A percentile compares a stretch with the other conserved stretches of the same genome.
Evolutionary conservation across 176 grass and related monocot genomes (phyloP).

Genomic region (Bromus sterilis): DNA sequence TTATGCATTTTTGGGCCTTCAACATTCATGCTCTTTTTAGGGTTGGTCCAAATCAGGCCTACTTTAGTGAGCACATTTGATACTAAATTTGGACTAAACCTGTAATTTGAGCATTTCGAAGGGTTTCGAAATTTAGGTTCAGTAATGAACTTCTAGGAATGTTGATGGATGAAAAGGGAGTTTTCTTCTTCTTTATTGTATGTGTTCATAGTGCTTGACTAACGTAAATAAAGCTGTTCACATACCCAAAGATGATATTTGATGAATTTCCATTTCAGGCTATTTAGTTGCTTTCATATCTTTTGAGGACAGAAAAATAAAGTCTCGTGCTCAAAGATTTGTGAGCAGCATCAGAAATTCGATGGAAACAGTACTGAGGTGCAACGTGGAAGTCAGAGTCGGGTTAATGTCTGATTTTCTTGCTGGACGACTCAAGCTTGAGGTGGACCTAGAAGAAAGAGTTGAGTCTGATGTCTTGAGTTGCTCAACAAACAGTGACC

Average conservation of each 20-base stretch:
- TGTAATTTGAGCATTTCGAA: slow-evolving; percentile 16
- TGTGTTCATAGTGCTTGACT: not conserved
- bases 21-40: not conserved
- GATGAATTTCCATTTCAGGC: slow-evolving; percentile 29
- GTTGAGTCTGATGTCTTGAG: slow-evolving; percentile 37
- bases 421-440: slow-evolving; percentile 20
- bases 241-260: not conserved
- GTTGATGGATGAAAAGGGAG: not conserved
- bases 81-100: slow-evolving; percentile 16
- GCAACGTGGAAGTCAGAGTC: slow-evolving; percentile 66
- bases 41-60: not conserved
- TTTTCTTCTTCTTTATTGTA: not conserved
- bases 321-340: slow-evolving; percentile 81
- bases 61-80: not conserved
- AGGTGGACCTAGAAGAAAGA: slow-evolving; percentile 10
- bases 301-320: slow-evolving; percentile 71
- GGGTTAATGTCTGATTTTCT: slow-evolving; percentile 44
- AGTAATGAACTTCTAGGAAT: not conserved
- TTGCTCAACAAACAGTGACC: slow-evolving; percentile 42
- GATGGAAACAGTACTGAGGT: slow-evolving; percentile 74
- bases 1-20: not conserved
- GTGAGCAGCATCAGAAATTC: slow-evolving; percentile 92
- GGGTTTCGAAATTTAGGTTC: not conserved
- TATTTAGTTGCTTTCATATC: slow-evolving; percentile 63
- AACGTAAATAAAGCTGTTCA: not conserved